Evolutionary conservation across 2,329 filamentous ascomycete species (phyloP), one percentile per base, ranked within the genome.

Genomic region (Xylaria polymorpha): DNA sequence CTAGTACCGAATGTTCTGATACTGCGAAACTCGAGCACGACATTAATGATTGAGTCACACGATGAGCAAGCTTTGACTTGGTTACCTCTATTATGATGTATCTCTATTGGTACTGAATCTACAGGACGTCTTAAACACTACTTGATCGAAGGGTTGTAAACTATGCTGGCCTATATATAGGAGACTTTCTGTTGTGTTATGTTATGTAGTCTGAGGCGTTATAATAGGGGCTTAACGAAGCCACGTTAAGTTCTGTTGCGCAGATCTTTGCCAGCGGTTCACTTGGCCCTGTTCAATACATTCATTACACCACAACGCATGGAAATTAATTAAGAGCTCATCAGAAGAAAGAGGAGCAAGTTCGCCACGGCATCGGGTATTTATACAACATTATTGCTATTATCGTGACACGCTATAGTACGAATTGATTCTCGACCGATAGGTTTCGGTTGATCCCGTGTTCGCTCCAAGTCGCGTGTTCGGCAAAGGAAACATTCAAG

Each of bases 401-500:
- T 65, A 64, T 68, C 51, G 32, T 18, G 46, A 61, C 41, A 35
- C 56, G 61, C 66, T 51, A 57, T 64, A 15, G 41, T 56, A 61
- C 44, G 43, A 46, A 25, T 22, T 2, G 15, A 56, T 58, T 8
- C 14, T 32, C 20, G 44, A 53, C 32, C 44, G 32, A 39, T 22
- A 10, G 37, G 39, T 51, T 18, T 35, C 10, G 32, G 37, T n/a
- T 46, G 20, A 41, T 43, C 32, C 32, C 3, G 29, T 44, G 65
- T 59, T 29, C 25, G 25, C 4, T 46, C 61, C 46, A 60, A 48
- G 32, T 37, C 15, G 35, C 5, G 29, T 58, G 25, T 51, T 6
- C 22, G n/a, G 20, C 15, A 20, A 55, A 25, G 7, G 20, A 39
- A 43, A 43, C 37, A 46, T 53, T 53, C 50, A 53, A 53, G 15